Evolutionary conservation across 192 early-diverging fungal genomes (phyloP).

Genomic region (Funneliformis geosporum): DNA sequence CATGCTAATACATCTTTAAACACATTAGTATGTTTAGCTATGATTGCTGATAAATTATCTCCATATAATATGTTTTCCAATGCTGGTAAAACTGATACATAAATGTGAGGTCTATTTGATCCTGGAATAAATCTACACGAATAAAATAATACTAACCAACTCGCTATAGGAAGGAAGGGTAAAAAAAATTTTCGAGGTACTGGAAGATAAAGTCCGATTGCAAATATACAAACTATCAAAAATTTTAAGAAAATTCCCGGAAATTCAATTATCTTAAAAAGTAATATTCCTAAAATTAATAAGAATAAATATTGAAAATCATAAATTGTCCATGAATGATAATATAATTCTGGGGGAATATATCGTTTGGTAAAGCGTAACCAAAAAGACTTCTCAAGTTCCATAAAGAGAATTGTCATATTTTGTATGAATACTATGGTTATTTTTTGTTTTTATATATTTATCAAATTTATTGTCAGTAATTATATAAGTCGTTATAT

Average conservation of each 20-base stretch:
- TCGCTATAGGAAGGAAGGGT: constrained; percentile 55
- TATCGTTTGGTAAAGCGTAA: neutral
- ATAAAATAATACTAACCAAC: constrained; percentile 60
- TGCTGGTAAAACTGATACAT: constrained; percentile 64
- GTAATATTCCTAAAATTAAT: constrained; percentile 39
- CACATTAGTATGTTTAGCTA: constrained; percentile 52
- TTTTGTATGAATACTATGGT: neutral
- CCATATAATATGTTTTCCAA: constrained; percentile 71
- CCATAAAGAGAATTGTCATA: neutral
- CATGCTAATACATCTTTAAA: constrained; percentile 65
- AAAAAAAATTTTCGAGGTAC: constrained; percentile 51
- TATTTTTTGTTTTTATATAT: neutral
- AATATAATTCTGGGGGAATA: constrained; percentile 15
- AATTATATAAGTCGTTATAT: neutral
- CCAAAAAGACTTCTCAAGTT: neutral
- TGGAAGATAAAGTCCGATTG: constrained; percentile 41
- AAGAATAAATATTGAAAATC: constrained; percentile 52
- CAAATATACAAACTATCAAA: constrained; percentile 37
- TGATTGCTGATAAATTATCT: constrained; percentile 62
- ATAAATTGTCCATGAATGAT: constrained; percentile 44
- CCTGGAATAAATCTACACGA: constrained; percentile 55
- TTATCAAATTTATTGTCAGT: neutral
- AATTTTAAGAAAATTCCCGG: constrained; percentile 40
- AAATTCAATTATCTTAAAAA: constrained; percentile 45
- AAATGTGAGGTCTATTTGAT: constrained; percentile 59